phyloP scores from a whole-genome alignment of 2,329 filamentous ascomycete species.

The Fusarium verrucosum region DNA sequence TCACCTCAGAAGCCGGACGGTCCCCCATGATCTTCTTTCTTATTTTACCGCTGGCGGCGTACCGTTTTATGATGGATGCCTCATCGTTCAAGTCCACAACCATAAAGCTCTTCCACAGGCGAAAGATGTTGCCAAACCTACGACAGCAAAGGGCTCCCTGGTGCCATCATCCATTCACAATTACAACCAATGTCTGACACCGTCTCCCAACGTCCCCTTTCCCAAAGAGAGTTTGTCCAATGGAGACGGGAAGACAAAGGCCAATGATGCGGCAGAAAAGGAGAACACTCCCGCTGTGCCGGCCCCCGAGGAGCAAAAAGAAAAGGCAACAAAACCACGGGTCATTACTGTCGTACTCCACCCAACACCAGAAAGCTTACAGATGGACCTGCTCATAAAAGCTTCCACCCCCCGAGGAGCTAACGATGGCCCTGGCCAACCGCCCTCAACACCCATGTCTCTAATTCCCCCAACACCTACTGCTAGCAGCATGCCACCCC shows the following conservation, averaged over 20 bases:
- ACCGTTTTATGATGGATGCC: conserved; percentile 89
- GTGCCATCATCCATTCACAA: conserved; percentile 89
- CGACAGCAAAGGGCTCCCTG: conserved; percentile 67
- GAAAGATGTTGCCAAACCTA: conserved; percentile 64
- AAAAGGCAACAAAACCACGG: conserved; percentile 59
- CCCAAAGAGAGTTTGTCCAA: conserved; percentile 65
- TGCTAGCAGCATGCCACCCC: conserved; percentile 64
- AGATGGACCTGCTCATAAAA: conserved; percentile 80
- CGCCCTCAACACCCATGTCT: conserved; percentile 73
- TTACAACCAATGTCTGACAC: conserved; percentile 88
- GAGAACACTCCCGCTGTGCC: conserved; percentile 66
- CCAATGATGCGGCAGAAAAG: conserved; percentile 48
- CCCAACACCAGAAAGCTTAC: conserved; percentile 79
- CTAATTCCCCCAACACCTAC: conserved; percentile 70
- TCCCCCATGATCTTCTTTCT: conserved; percentile 89
- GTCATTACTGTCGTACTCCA: conserved; percentile 84
- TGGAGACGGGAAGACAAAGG: conserved; percentile 38
- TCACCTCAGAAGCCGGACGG: conserved; percentile 77
- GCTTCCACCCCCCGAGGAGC: conserved; percentile 71
- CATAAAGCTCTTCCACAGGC: conserved; percentile 74
- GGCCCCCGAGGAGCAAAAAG: conserved; percentile 56
- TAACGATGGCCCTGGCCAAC: conserved; percentile 58
- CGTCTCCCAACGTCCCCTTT: conserved; percentile 84
- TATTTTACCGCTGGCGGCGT: conserved; percentile 78
- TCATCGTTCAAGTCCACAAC: conserved; percentile 94